Conservation (phyloP, 2,329 filamentous ascomycete species). For the Cladorrhinum sp. region DNA sequence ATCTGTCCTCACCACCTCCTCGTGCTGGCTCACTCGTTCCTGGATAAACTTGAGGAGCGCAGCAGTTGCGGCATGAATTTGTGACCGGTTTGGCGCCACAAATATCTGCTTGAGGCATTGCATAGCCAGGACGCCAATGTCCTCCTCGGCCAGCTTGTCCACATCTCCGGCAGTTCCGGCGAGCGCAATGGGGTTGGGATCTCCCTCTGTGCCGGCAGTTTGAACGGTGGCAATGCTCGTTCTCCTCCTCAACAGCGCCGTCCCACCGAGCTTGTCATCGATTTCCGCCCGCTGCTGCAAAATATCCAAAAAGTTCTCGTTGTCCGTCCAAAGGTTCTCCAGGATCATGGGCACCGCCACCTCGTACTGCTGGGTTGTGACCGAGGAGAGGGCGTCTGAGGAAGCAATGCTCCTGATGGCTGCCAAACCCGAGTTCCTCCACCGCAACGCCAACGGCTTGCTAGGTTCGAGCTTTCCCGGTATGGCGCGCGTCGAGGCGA, state of each 20-base stretch:
- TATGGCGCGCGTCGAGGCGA: slow-evolving; percentile 64
- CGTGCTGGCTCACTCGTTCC: slow-evolving; percentile 51
- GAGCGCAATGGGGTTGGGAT: slow-evolving; percentile 68
- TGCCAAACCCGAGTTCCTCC: slow-evolving; percentile 69
- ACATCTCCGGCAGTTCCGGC: slow-evolving; percentile 80
- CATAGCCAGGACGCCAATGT: slow-evolving; percentile 78
- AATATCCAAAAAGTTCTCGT: slow-evolving; percentile 64
- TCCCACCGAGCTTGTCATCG: slow-evolving; percentile 66
- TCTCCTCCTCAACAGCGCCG: slow-evolving; percentile 62
- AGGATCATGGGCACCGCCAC: slow-evolving; percentile 81
- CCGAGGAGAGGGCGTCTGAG: slow-evolving; percentile 73
- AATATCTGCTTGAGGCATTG: slow-evolving; percentile 87
- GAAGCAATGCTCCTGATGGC: slow-evolving; percentile 79
- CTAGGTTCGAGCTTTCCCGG: slow-evolving; percentile 56
- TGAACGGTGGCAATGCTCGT: slow-evolving; percentile 77
- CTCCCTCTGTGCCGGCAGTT: slow-evolving; percentile 65
- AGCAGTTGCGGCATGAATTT: slow-evolving; percentile 73
- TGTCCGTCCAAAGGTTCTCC: slow-evolving; percentile 78
- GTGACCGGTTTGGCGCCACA: slow-evolving; percentile 72
- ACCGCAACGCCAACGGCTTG: slow-evolving; percentile 73
- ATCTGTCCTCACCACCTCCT: slow-evolving; percentile 51
- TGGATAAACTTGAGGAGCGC: slow-evolving; percentile 73
- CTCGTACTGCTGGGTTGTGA: slow-evolving; percentile 72
- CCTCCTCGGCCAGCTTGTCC: slow-evolving; percentile 85
- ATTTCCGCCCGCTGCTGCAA: slow-evolving; percentile 65